Base-by-base conservation (phyloP, 1,284 basidiomycete species). In the Anthracocystis walkeri region DNA sequence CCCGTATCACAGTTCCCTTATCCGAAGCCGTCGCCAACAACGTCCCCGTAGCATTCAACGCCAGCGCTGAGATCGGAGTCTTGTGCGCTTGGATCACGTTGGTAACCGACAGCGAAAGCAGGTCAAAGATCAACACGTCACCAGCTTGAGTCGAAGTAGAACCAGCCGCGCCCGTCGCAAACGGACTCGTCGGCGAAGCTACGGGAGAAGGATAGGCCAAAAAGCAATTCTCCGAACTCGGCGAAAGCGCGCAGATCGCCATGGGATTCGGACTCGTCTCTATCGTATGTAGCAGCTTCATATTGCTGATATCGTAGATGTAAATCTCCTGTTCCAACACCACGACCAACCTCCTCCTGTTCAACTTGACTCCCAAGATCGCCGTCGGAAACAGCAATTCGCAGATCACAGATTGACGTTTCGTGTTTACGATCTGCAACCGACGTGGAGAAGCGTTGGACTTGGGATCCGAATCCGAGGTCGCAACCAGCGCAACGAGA, bases 1-100 rank as follows among this genome's bases (percentile, higher is more conserved):
- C 94, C 46, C 96, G 90, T 65, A 99, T 96, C 74, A 99, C 94
- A 1, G 96, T 99, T 1, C 96, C 96, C 84, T 98, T 98, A 68
- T 97, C 95, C 0, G 92, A 93, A 11, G 95, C 91, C 0, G 95
- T 97, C 7, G 96, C 97, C 23, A 99, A 91, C 70, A 98, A 88
- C 0, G 93, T 93, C 4, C 96, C 96, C 0, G 91, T 89, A 3
- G 91, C 90, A 86, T 96, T 97, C 85, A 99, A 89, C 1, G 93
- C 89, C 40, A 99, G 89, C 75, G 91, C 90, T 4, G 95, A 93
- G 67, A 99, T 91, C 1, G 95, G 93, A 1, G 95, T 87, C 87
- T 97, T 97, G 88, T 99, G 97, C 12, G 97, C 97, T 82, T 95
- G 95, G 69, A 99, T 93, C 78, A 97, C 94, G 87, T 98, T 97